Conservation (phyloP, 2,329 filamentous ascomycete genomes). For the Cladosporium sphaerospermum region DNA sequence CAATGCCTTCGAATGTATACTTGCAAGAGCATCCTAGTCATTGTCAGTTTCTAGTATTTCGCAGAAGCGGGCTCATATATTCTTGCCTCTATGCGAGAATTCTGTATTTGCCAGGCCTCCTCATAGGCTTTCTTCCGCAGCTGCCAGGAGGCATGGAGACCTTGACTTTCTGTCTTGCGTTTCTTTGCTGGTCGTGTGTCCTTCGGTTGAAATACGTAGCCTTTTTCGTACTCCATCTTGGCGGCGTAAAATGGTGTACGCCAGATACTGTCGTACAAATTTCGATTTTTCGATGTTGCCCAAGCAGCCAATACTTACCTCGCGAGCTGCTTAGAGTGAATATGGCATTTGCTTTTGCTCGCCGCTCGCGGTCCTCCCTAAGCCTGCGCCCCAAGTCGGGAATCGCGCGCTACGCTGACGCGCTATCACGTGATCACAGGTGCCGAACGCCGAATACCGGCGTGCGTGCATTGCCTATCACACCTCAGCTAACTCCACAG, state of each 20-base stretch:
- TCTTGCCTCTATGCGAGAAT: conserved; percentile 55
- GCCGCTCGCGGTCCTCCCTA: too few relatives aligned
- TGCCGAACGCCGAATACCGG: neutral
- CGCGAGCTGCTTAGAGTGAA: too few relatives aligned
- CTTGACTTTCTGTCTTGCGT: conserved; percentile 29
- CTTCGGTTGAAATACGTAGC: conserved; percentile 39
- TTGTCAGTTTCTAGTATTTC: conserved; percentile 25
- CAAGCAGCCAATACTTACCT: too few relatives aligned
- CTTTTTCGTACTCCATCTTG: conserved; percentile 44
- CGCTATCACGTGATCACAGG: neutral
- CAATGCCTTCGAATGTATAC: conserved; percentile 30
- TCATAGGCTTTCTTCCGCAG: conserved; percentile 57
- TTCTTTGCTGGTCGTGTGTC: conserved; percentile 36
- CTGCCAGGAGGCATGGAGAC: conserved; percentile 32
- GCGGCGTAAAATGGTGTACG: neutral
- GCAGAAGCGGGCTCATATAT: conserved; percentile 8
- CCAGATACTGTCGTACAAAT: too few relatives aligned
- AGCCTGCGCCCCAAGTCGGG: neutral
- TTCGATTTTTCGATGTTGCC: too few relatives aligned
- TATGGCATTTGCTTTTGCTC: too few relatives aligned
- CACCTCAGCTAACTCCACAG: neutral
- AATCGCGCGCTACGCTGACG: neutral
- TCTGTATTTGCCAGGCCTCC: conserved; percentile 58
- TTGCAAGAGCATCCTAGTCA: conserved; percentile 16
- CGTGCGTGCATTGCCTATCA: neutral